phyloP scores from a whole-genome alignment of 306 rosid species.

The Prunus mira region DNA sequence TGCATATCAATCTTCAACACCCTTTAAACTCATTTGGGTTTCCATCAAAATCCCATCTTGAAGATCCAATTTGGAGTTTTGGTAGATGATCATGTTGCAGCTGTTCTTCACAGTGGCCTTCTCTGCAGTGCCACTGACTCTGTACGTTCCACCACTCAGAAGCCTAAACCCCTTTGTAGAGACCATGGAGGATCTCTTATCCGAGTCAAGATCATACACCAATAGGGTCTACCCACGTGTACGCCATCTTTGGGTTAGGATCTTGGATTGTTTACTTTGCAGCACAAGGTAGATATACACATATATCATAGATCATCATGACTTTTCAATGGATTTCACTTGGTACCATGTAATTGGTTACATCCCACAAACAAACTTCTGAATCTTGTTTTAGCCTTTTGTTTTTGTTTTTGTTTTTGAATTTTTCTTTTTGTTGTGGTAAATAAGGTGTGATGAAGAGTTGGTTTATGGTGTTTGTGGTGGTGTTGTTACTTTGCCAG shows the following conservation, averaged over 20 bases:
- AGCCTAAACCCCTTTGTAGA: conserved; percentile 70
- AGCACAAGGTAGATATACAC: conserved; percentile 41
- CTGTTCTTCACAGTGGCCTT: conserved; percentile 74
- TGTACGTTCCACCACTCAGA: conserved; percentile 77
- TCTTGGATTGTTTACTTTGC: conserved; percentile 61
- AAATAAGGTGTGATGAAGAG: not conserved
- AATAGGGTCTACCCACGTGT: conserved; percentile 57
- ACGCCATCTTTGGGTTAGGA: conserved; percentile 59
- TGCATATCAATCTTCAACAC: not conserved
- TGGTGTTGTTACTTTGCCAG: not conserved
- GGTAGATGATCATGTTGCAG: conserved; percentile 35
- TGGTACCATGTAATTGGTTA: not conserved
- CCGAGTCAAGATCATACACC: conserved; percentile 49
- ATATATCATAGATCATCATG: not conserved
- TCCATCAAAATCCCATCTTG: not conserved
- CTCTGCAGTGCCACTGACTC: conserved; percentile 72
- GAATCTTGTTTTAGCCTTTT: not conserved
- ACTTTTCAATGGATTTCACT: not conserved
- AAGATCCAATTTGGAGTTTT: not conserved
- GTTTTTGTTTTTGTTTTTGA: not conserved
- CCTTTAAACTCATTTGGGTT: not conserved
- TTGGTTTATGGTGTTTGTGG: not conserved
- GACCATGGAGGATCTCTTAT: conserved; percentile 52
- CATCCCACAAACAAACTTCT: conserved; percentile 3
- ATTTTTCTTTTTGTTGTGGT: not conserved